A percentile compares a stretch with the other conserved stretches of the same genome.
phyloP scores from a whole-genome alignment of 202 grass and related monocot genomes.

The Schoenoplectus triqueter region DNA sequence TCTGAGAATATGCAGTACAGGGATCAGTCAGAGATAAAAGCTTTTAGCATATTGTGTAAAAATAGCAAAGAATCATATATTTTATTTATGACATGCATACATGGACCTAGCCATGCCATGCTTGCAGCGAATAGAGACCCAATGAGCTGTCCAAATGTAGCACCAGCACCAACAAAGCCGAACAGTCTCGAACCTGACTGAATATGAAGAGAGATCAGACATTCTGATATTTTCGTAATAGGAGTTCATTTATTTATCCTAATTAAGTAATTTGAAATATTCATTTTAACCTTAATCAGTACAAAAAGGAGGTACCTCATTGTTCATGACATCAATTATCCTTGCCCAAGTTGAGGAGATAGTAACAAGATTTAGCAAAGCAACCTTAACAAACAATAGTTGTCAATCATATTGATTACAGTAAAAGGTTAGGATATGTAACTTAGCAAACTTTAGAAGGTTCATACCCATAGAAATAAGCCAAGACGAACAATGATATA shows the following conservation, averaged over 20 bases:
- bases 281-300: neutral
- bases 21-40: neutral
- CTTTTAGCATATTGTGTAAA: conserved; percentile 23
- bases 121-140: conserved; percentile 90
- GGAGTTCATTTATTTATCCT: neutral
- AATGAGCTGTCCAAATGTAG: conserved; percentile 87
- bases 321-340: conserved; percentile 96
- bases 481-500: conserved; percentile 79
- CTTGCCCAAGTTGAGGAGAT: conserved; percentile 98
- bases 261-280: neutral
- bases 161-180: conserved; percentile 92
- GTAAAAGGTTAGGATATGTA: conserved; percentile 20
- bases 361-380: conserved; percentile 93
- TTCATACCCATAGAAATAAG: conserved; percentile 82
- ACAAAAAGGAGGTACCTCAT: conserved; percentile 60
- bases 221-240: conserved; percentile 32
- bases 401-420: neutral
- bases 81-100: conserved; percentile 50
- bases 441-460: conserved; percentile 1
- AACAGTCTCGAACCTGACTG: conserved; percentile 99
- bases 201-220: conserved; percentile 58
- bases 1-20: conserved; percentile 43
- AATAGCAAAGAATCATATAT: neutral
- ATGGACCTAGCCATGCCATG: conserved; percentile 89
- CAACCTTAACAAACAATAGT: conserved; percentile 57